phyloP scores from a whole-genome alignment of 306 rosid genomes.

The Vigna mungo region DNA sequence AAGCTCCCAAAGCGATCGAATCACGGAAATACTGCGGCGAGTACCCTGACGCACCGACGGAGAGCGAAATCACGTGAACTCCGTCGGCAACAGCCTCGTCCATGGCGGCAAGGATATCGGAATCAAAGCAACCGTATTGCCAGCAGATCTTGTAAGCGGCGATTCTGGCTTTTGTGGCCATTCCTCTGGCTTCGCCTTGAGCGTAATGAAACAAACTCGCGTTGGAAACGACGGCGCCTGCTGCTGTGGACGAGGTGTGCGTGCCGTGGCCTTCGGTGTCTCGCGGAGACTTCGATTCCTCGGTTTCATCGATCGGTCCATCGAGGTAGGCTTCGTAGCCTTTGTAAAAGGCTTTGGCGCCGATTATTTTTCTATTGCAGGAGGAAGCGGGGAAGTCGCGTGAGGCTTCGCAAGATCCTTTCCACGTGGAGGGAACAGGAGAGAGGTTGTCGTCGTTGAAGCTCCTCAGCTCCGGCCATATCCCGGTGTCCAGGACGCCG shows the following conservation, averaged over 20 bases:
- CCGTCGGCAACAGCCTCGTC: constrained; percentile 88
- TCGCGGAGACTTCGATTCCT: constrained; percentile 68
- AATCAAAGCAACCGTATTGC: constrained; percentile 75
- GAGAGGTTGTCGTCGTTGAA: constrained; percentile 63
- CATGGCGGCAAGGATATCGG: constrained; percentile 94
- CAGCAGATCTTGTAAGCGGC: constrained; percentile 93
- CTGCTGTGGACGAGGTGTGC: constrained; percentile 87
- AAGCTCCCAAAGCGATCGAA: constrained; percentile 84
- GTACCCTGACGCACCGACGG: constrained; percentile 73
- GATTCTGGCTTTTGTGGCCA: constrained; percentile 85
- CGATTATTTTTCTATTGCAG: constrained; percentile 77
- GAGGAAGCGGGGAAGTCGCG: constrained; percentile 58
- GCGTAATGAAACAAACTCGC: constrained; percentile 77
- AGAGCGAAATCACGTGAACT: constrained; percentile 76
- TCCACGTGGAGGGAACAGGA: constrained; percentile 63
- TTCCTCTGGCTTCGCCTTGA: constrained; percentile 79
- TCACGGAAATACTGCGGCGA: constrained; percentile 66
- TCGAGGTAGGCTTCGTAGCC: constrained; percentile 65
- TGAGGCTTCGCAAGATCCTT: constrained; percentile 57
- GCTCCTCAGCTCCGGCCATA: constrained; percentile 80
- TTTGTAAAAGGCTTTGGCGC: constrained; percentile 65
- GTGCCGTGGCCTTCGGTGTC: constrained; percentile 89
- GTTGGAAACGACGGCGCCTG: constrained; percentile 62
- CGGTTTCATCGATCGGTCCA: constrained; percentile 56
- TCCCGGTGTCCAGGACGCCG: constrained; percentile 82